Percentiles rank a stretch among this genome's conserved stretches.
Conservation (phyloP, 2,329 filamentous ascomycete species). For the Hymenoscyphus fructigenus region DNA sequence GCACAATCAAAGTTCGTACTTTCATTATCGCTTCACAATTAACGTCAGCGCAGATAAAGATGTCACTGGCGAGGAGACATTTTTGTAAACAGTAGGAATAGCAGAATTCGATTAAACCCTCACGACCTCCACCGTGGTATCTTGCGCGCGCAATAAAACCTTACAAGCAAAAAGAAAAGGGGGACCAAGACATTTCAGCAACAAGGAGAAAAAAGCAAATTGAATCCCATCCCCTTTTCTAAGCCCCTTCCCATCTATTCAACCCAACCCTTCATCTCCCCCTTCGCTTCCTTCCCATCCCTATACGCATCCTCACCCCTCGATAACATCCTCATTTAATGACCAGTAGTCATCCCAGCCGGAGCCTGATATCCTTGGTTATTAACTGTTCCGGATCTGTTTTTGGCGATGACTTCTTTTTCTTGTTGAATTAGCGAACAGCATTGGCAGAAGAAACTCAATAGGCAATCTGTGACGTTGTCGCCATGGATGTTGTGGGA, state of each 20-base stretch:
- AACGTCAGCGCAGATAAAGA: too few species aligned
- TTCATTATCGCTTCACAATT: too few species aligned
- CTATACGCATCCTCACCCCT: too few species aligned
- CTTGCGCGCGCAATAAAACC: neutral
- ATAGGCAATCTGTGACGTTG: conserved; percentile 39
- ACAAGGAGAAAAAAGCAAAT: neutral
- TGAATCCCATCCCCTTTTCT: neutral
- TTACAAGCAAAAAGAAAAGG: neutral
- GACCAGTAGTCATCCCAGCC: conserved; percentile 9
- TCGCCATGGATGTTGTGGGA: conserved; percentile 36
- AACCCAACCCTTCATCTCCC: neutral
- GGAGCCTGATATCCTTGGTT: conserved; percentile 15
- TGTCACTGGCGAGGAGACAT: too few species aligned
- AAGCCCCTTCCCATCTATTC: neutral
- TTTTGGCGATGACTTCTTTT: conserved; percentile 29
- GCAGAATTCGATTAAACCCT: neutral
- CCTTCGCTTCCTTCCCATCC: too few species aligned
- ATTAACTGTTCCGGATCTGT: conserved; percentile 15
- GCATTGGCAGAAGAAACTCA: conserved; percentile 37
- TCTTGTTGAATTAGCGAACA: conserved; percentile 32
- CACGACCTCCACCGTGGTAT: neutral
- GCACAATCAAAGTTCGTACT: too few species aligned
- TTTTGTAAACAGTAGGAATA: neutral
- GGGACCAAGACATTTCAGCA: neutral
- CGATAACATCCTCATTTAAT: neutral